Evolutionary conservation across 768 basidiomycete genomes (phyloP).

Genomic region (Trametes meyenii): DNA sequence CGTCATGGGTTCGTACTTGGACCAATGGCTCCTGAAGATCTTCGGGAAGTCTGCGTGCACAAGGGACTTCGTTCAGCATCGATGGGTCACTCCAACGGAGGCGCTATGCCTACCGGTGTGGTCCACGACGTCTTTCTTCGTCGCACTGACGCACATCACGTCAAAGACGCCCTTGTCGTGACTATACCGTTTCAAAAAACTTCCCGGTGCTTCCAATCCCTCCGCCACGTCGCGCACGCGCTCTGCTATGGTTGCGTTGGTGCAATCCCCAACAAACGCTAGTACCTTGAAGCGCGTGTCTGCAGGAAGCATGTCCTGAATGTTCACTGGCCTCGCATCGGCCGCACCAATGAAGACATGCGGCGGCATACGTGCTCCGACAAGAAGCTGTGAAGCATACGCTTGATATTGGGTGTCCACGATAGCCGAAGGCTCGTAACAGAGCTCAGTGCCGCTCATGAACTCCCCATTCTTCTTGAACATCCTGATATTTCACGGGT

Average conservation of each 20-base stretch:
- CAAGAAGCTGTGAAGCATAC: conserved; percentile 41
- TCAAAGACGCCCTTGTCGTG: conserved; percentile 29
- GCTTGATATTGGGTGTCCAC: conserved; percentile 40
- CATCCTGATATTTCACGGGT: conserved; percentile 32
- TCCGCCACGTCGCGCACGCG: conserved; percentile 24
- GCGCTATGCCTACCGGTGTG: conserved; percentile 18
- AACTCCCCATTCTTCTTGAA: conserved; percentile 49
- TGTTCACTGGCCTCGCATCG: conserved; percentile 47
- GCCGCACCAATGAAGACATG: conserved; percentile 49
- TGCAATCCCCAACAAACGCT: conserved; percentile 46
- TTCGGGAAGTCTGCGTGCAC: conserved; percentile 42
- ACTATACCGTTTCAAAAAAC: conserved; percentile 24
- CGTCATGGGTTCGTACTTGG: conserved; percentile 45
- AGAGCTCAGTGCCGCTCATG: conserved; percentile 49
- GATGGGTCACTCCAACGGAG: neutral
- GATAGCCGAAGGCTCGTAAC: conserved; percentile 47
- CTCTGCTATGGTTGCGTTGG: conserved; percentile 23
- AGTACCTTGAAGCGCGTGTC: conserved; percentile 53
- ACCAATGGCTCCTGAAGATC: conserved; percentile 57
- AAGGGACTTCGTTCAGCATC: too few relatives aligned
- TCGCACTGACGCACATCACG: conserved; percentile 11
- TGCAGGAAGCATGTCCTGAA: conserved; percentile 52
- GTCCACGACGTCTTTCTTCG: conserved; percentile 3
- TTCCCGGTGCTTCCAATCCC: conserved; percentile 13
- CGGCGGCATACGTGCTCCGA: conserved; percentile 53